Evolutionary conservation across 108 stramenopile genomes (phyloP), one percentile per base, ranked within the genome.

Genomic region (Nitzschia sp.): DNA sequence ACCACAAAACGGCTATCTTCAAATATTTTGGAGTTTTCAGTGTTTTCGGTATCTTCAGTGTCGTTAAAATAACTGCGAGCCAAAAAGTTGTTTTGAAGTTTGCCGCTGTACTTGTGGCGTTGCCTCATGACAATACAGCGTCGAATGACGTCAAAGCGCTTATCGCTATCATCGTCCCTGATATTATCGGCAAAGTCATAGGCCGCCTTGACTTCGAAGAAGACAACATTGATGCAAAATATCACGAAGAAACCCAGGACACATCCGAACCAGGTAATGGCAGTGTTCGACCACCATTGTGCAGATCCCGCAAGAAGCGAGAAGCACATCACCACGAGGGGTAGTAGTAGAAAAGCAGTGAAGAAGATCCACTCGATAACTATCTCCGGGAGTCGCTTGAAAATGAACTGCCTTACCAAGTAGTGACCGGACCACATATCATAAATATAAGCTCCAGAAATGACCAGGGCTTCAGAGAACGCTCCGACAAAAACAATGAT

Each of bases 241-340:
- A 76, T 36, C 13, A 71, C 27, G 46, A 64, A 82, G 48, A 77
- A 77, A 17, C 23, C 46, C 25, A 70, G 60, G 26, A 78, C 75
- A 71, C 70, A 47, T 35, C 59, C 51, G 72, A 85, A 68, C 71
- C 84, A 89, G 25, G 66, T 51, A 25, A 75, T 27, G 0, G 74
- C 42, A 29, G 81, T 80, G 23, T 79, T 77, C 11, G 63, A 63
- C 86, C 88, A 92, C 73, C 86, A 81, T 13, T 80, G 59, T 18
- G 81, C 82, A 25, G 17, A 51, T 25, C 27, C 51, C 6, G 66
- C 49, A 49, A 89, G 64, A 2, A 92, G 70, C 3, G 55, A 53
- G 34, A 66, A 45, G 36, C 53, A 29, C 27, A 73, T 59, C 21
- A 82, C 75, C 4, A 80, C 25, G 24, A 84, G 11, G 8, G 91